Base-by-base conservation (phyloP, 139 green algal genomes). In the Haematococcus lacustris region DNA sequence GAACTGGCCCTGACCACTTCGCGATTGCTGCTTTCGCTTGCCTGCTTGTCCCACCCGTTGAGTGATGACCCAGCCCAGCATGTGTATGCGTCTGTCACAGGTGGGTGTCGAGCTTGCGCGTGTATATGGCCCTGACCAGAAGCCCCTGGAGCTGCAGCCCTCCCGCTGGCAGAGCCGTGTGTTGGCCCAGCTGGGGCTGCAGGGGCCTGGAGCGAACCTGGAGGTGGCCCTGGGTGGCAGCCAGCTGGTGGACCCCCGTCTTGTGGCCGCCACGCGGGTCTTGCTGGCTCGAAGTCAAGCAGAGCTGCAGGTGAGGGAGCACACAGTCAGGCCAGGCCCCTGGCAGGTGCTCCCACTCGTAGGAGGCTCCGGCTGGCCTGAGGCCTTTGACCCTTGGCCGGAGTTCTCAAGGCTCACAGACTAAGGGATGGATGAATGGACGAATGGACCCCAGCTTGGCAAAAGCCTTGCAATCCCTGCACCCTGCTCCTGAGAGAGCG, bases 241-340 rank as follows among this genome's bases (percentile, higher is more conserved):
- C 6, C 38, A 75, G 28, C 70, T 73, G 40, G 65, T 86, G 17
- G 88, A 93, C 51, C 38, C 77, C 0, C 71, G 87, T 0, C 70
- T 93, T 72, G 51, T 93, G 63, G 84, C 83, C 2, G 88, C 73
- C 0, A 37, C 83, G 1, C 74, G 88, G 0, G 70, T 88, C 13
- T 69, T 91, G 67, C 79, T 80, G 17, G 83, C 84, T 0, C 38
- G 57, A 0, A 75, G 70, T 3, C 68, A 78, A 13, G 67, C 68
- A 9, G 84, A 91, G 37, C 51, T 93, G 35, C 13, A 70, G 71
- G 71, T 76, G 60, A 38, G 53, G 7, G 63, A n/a, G n/a, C n/a
- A n/a, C n/a, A n/a, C 25, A 13, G n/a, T 13, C 21, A 26, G 21
- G 13, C 6, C 59, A 66, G 30, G 28, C 6, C 30, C 6, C 6